A percentile compares a stretch with the other conserved stretches of the same genome.
These are phyloP conservation scores for Eutypa lata DNA, from an alignment of 2,329 filamentous ascomycete genomes.

Conservation along the genomic window DNA sequence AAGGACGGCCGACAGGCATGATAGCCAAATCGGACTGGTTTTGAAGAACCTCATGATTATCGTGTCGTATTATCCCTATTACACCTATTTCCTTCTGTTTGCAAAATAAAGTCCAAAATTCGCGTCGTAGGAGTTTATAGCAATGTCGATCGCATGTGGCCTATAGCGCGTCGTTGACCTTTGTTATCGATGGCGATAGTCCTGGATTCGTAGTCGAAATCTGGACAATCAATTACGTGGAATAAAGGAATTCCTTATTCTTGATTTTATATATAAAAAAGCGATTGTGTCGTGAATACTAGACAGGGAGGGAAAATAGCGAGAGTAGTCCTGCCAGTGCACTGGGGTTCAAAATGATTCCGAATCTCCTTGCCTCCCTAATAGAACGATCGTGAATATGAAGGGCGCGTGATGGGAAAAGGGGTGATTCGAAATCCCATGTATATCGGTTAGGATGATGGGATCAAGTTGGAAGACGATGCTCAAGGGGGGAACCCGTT, in stretches of 20 bases:
- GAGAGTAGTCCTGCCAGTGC: neutral
- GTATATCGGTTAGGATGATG: neutral
- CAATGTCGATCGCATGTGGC: neutral
- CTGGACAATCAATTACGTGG: neutral
- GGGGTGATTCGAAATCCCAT: neutral
- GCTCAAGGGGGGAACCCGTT: neutral
- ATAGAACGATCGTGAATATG: neutral
- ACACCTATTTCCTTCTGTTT: neutral
- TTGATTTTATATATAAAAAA: neutral
- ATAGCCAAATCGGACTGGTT: conserved; percentile 42
- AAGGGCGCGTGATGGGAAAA: neutral
- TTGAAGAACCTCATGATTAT: conserved; percentile 46
- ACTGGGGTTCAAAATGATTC: neutral
- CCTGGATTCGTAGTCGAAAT: neutral
- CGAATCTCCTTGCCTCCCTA: neutral
- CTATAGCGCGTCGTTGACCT: neutral
- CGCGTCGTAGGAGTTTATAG: neutral
- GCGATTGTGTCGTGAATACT: neutral
- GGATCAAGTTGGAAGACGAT: neutral
- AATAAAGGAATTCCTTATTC: neutral
- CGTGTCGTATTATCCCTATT: conserved; percentile 1
- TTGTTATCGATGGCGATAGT: neutral
- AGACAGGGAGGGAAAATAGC: neutral
- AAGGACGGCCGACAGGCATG: conserved; percentile 40
- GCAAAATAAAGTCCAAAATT: neutral